phyloP scores from a whole-genome alignment of 139 green algal genomes.

The Coelastrella sp. region DNA sequence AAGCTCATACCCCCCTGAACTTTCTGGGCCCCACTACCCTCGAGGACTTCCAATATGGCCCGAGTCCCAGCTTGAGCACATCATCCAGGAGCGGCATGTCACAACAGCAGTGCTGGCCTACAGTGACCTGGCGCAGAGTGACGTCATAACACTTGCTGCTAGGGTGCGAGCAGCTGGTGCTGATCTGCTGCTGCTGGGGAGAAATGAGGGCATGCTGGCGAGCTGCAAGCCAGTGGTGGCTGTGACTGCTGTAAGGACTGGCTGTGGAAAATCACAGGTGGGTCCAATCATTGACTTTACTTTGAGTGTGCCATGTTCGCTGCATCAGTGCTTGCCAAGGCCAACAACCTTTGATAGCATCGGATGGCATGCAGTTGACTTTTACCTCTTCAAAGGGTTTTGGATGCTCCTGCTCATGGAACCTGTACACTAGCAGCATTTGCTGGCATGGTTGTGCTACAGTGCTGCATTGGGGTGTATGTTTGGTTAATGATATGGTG shows the following conservation, averaged over 20 bases:
- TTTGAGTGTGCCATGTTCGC: background rate
- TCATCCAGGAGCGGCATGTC: slow-evolving; percentile 1
- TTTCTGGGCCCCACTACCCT: slow-evolving; percentile 49
- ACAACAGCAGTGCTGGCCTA: slow-evolving; percentile 30
- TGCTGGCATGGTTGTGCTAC: too few relatives aligned
- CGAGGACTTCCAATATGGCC: slow-evolving; percentile 49
- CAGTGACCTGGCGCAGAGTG: background rate
- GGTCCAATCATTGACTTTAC: background rate
- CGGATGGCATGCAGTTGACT: background rate
- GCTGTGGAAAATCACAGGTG: slow-evolving; percentile 63
- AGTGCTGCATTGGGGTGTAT: too few relatives aligned
- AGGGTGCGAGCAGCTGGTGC: slow-evolving; percentile 56
- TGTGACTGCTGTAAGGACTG: slow-evolving; percentile 53
- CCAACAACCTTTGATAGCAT: background rate
- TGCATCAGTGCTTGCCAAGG: background rate
- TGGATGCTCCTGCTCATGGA: too few relatives aligned
- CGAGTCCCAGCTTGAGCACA: slow-evolving; percentile 7
- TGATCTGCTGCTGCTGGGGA: slow-evolving; percentile 47
- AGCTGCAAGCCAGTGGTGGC: slow-evolving; percentile 52
- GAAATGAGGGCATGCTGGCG: slow-evolving; percentile 45
- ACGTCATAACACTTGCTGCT: slow-evolving; percentile 48
- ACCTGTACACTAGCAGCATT: too few relatives aligned
- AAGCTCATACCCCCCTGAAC: slow-evolving; percentile 43
- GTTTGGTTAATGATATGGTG: too few relatives aligned
- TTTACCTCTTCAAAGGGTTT: too few relatives aligned